These are phyloP conservation scores for Liquidambar formosana DNA, from an alignment of 164 flowering plant species.

Conservation along the genomic window DNA sequence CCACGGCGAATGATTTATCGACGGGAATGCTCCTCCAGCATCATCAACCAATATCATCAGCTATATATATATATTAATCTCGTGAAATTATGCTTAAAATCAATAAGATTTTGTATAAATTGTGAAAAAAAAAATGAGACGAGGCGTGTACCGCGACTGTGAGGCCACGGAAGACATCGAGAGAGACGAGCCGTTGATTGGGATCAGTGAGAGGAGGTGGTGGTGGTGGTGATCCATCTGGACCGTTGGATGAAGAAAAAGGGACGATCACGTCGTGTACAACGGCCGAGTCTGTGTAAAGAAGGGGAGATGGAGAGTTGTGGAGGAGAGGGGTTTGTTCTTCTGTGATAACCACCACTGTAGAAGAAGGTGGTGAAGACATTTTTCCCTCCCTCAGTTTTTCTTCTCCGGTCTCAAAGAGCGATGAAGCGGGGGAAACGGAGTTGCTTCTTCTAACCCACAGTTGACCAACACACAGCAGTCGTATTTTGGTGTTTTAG, in stretches of 20 bases:
- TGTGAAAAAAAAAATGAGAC: no score
- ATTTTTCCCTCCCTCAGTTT: background rate
- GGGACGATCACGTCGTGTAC: conserved; percentile 22
- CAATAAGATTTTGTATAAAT: no score
- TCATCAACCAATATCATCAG: conserved; percentile 85
- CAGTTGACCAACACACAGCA: no score
- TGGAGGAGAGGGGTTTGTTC: conserved; percentile 35
- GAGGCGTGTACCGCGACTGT: conserved; percentile 54
- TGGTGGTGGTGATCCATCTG: conserved; percentile 2
- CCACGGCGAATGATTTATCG: conserved; percentile 86
- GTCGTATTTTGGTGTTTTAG: no score
- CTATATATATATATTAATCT: conserved; percentile 27
- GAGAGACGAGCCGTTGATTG: conserved; percentile 57
- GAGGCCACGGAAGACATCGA: conserved; percentile 79
- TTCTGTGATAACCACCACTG: conserved; percentile 13
- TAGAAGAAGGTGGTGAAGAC: background rate
- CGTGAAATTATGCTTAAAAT: no score
- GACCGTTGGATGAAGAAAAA: conserved; percentile 16
- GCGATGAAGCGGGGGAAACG: no score
- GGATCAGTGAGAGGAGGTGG: conserved; percentile 10
- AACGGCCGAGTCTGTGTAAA: background rate
- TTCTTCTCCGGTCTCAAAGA: no score
- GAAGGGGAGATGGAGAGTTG: conserved; percentile 1
- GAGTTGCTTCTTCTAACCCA: no score
- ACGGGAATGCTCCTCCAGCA: conserved; percentile 83